Percentiles rank a stretch among this genome's conserved stretches.
Conservation (phyloP, 2,329 filamentous ascomycete species). For the Aspergillus fijiensis region DNA sequence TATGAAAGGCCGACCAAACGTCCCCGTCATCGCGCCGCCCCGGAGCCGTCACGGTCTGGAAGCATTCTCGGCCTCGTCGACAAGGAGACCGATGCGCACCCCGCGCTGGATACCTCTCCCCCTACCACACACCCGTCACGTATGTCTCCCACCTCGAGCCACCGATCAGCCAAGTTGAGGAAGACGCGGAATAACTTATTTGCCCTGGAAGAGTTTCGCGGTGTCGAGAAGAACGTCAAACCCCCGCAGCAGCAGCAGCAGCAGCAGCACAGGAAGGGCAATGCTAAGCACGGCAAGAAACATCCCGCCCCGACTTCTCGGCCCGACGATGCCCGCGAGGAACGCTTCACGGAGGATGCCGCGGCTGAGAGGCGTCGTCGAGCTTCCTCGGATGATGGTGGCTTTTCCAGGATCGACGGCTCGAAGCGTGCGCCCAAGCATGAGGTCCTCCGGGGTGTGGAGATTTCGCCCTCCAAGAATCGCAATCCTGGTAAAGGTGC, state of each 20-base stretch:
- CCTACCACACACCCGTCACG: constrained; percentile 12
- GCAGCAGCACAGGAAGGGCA: constrained; percentile 6
- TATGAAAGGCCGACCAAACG: constrained; percentile 24
- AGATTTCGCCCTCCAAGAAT: constrained; percentile 10
- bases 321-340: constrained; percentile 19
- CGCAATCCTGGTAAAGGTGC: neutral
- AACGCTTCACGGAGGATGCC: constrained; percentile 27
- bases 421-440: constrained; percentile 3
- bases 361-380: constrained; percentile 23
- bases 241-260: constrained; percentile 4
- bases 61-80: constrained; percentile 18
- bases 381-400: constrained; percentile 1
- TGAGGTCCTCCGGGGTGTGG: constrained; percentile 18
- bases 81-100: constrained; percentile 19
- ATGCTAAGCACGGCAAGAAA: constrained; percentile 3
- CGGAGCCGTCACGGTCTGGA: neutral
- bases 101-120: constrained; percentile 7
- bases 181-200: constrained; percentile 3
- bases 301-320: neutral
- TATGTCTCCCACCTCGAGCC: constrained; percentile 25
- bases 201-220: constrained; percentile 20
- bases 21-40: constrained; percentile 25
- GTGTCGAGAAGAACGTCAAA: constrained; percentile 21
- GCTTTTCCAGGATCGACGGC: neutral
- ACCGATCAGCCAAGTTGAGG: constrained; percentile 11